A percentile compares a stretch with the other conserved stretches of the same genome.
phyloP scores from a whole-genome alignment of 2,329 filamentous ascomycete genomes.

The Aureobasidium zeae region DNA sequence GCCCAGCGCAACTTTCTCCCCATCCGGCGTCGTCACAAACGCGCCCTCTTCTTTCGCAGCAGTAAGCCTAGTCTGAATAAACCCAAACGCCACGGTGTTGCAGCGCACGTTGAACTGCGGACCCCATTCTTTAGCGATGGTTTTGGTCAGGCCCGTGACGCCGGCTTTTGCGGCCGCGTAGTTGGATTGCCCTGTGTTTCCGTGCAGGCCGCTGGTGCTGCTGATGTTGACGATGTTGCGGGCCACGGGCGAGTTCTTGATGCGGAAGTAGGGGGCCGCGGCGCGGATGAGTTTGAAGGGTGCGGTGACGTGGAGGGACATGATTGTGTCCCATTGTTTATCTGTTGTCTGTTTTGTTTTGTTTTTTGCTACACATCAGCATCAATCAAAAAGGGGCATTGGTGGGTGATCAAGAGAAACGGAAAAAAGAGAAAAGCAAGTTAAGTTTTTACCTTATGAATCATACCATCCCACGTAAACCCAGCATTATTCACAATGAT shows the following conservation, averaged over 20 bases:
- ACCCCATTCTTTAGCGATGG: constrained; percentile 86
- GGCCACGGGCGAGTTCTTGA: constrained; percentile 70
- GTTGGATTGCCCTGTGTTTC: constrained; percentile 86
- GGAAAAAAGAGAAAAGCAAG: background rate
- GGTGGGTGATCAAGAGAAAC: too few relatives aligned
- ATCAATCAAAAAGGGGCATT: background rate
- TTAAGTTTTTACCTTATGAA: constrained; percentile 57
- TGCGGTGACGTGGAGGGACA: constrained; percentile 72
- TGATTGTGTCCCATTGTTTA: constrained; percentile 84
- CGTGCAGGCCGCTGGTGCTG: constrained; percentile 71
- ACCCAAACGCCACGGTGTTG: constrained; percentile 78
- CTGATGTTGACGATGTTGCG: constrained; percentile 77
- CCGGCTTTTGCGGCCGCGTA: constrained; percentile 80
- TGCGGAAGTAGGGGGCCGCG: constrained; percentile 77
- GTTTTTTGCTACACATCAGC: too few relatives aligned
- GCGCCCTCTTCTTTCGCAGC: constrained; percentile 76
- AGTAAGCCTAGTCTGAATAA: constrained; percentile 71
- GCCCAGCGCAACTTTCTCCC: constrained; percentile 63
- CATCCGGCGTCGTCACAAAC: constrained; percentile 66
- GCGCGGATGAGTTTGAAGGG: constrained; percentile 76
- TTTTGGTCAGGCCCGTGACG: constrained; percentile 73
- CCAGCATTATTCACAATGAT: constrained; percentile 88
- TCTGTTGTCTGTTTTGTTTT: constrained; percentile 56
- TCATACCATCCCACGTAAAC: constrained; percentile 87
- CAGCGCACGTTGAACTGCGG: constrained; percentile 70